phyloP scores from a whole-genome alignment of 306 rosid genomes.

The Inga oerstediana region DNA sequence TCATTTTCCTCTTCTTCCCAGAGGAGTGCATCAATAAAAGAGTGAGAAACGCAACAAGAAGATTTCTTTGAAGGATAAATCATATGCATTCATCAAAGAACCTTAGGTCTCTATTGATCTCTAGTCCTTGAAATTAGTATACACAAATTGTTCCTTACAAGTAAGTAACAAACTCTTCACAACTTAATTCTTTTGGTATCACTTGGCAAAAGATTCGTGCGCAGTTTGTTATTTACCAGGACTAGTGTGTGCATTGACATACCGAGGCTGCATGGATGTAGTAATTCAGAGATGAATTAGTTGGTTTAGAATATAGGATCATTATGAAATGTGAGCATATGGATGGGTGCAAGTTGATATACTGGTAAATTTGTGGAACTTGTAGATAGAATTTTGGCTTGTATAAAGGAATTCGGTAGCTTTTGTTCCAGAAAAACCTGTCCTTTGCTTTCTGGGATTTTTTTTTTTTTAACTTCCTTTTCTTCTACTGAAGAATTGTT shows the following conservation, averaged over 20 bases:
- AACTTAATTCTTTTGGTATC: not conserved
- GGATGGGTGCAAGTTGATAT: conserved; percentile 16
- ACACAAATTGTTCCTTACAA: not conserved
- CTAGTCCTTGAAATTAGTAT: not conserved
- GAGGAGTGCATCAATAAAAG: conserved; percentile 43
- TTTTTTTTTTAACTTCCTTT: not conserved
- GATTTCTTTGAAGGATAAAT: not conserved
- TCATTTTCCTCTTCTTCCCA: conserved; percentile 65
- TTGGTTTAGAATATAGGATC: not conserved
- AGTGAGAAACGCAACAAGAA: conserved; percentile 25
- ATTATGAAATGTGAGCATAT: conserved; percentile 27
- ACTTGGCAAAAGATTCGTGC: not conserved
- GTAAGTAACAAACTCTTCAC: not conserved
- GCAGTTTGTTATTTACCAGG: not conserved
- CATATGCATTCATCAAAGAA: conserved; percentile 18
- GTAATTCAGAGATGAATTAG: not conserved
- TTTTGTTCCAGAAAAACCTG: conserved; percentile 6
- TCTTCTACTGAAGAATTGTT: not conserved
- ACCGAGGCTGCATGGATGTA: not conserved
- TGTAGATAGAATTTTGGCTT: conserved; percentile 43
- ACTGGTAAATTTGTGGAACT: conserved; percentile 29
- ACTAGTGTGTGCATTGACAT: not conserved
- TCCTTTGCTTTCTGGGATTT: conserved; percentile 3
- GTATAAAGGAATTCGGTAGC: conserved; percentile 32
- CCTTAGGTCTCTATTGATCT: not conserved